Percentiles rank a stretch among this genome's conserved stretches.
Evolutionary conservation across 805 yeast species (phyloP).

Genomic region (Saturnispora hagleri): DNA sequence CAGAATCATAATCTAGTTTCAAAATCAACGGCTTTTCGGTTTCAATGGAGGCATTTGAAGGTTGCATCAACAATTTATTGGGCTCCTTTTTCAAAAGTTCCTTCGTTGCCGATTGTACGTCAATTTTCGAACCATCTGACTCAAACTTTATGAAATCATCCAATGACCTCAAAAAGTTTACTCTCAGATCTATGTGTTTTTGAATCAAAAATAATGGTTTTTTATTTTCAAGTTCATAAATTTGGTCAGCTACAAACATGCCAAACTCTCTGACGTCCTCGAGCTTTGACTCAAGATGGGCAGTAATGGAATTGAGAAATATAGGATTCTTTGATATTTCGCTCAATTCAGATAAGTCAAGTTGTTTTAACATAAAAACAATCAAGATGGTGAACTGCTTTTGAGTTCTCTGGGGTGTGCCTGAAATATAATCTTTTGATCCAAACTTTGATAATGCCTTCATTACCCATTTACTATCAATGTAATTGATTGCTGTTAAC

Average conservation of each 20-base stretch:
- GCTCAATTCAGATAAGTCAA: constrained; percentile 18
- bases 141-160: background rate
- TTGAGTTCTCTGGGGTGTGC: constrained; percentile 36
- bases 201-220: constrained; percentile 25
- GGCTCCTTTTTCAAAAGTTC: background rate
- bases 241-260: constrained; percentile 46
- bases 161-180: constrained; percentile 7
- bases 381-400: constrained; percentile 40
- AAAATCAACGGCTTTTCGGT: constrained; percentile 9
- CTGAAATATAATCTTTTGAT: constrained; percentile 16
- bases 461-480: background rate
- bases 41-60: background rate
- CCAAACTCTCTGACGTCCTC: constrained; percentile 41
- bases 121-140: background rate
- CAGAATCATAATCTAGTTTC: constrained; percentile 18
- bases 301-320: constrained; percentile 45
- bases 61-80: background rate
- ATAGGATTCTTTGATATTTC: constrained; percentile 27
- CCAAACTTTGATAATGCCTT: constrained; percentile 17
- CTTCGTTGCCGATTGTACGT: constrained; percentile 9
- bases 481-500: background rate
- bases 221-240: constrained; percentile 28
- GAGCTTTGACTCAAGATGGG: constrained; percentile 43
- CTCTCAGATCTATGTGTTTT: constrained; percentile 17
- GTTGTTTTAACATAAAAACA: constrained; percentile 27